Evolutionary conservation across 2,329 filamentous ascomycete genomes (phyloP).

Genomic region (Epichloe glyceriae): DNA sequence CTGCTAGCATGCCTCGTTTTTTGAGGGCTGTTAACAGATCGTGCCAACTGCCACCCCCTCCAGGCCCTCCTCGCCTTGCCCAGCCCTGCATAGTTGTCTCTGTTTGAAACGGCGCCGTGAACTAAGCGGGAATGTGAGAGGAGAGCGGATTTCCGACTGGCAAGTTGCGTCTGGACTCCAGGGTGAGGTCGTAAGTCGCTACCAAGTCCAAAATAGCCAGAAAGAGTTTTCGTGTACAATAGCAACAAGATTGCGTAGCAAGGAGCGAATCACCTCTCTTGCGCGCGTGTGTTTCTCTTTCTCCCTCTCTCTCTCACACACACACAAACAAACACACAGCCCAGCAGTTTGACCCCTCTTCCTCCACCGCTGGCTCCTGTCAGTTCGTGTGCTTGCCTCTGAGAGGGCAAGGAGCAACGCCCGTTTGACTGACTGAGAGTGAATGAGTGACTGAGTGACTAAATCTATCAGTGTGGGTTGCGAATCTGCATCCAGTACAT

Average conservation of each 20-base stretch:
- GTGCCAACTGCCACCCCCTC: not conserved
- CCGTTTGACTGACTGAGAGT: not conserved
- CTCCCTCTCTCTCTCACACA: not conserved
- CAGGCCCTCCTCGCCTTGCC: not conserved
- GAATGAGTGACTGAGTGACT: not conserved
- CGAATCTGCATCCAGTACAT: not conserved
- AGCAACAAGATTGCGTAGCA: not conserved
- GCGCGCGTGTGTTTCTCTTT: no score
- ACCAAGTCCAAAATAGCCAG: not conserved
- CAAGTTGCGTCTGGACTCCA: not conserved
- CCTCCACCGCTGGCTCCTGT: not conserved
- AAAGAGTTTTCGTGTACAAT: not conserved
- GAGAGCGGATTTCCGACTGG: not conserved
- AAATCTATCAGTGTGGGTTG: not conserved
- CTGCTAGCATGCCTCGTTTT: not conserved
- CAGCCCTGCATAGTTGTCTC: not conserved
- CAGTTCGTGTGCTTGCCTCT: not conserved
- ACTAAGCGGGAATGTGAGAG: not conserved
- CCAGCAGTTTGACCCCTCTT: not conserved
- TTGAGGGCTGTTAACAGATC: not conserved
- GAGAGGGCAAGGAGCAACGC: not conserved
- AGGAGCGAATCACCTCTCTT: not conserved
- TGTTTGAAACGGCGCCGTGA: not conserved
- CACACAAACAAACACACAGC: not conserved
- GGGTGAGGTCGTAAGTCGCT: not conserved